These are phyloP conservation scores for Aspergillus sp. DNA, from an alignment of 2,329 filamentous ascomycete genomes.

Conservation along the genomic window DNA sequence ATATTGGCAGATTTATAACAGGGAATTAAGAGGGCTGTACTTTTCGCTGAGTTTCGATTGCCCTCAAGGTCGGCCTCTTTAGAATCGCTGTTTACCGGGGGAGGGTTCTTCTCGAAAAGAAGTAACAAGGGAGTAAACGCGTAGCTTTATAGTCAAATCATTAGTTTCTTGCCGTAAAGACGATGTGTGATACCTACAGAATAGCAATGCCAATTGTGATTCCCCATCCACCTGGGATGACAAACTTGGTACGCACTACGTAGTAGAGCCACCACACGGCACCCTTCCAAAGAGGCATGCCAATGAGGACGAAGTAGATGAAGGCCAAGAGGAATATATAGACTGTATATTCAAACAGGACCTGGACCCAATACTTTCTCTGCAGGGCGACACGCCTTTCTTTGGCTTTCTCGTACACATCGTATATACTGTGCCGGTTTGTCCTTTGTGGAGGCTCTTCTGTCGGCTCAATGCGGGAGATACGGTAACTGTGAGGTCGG, in stretches of 20 bases:
- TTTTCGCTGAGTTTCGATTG: conserved; percentile 24
- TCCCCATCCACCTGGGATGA: conserved; percentile 44
- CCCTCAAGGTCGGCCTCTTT: conserved; percentile 15
- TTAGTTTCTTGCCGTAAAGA: neutral
- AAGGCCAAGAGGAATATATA: conserved; percentile 43
- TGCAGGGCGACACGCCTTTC: conserved; percentile 14
- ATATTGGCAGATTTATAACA: conserved; percentile 51
- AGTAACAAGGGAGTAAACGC: conserved; percentile 34
- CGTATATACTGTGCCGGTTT: conserved; percentile 5
- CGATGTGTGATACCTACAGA: conserved; percentile 30
- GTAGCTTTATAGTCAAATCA: conserved; percentile 22
- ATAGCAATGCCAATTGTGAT: conserved; percentile 42
- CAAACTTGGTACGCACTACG: conserved; percentile 43
- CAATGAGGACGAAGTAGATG: conserved; percentile 50
- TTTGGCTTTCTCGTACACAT: conserved; percentile 6
- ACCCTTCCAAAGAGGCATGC: conserved; percentile 51
- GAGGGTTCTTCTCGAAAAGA: conserved; percentile 37
- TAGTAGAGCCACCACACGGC: conserved; percentile 48
- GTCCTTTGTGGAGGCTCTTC: neutral
- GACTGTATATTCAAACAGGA: conserved; percentile 42
- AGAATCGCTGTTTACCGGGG: conserved; percentile 4
- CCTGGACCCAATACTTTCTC: conserved; percentile 39
- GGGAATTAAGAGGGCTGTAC: conserved; percentile 49
- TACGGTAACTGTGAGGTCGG: neutral
- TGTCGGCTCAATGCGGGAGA: conserved; percentile 4